Evolutionary conservation across 2,329 filamentous ascomycete genomes (phyloP), one percentile per base, ranked within the genome.

Genomic region (Fusarium cyanostomum): DNA sequence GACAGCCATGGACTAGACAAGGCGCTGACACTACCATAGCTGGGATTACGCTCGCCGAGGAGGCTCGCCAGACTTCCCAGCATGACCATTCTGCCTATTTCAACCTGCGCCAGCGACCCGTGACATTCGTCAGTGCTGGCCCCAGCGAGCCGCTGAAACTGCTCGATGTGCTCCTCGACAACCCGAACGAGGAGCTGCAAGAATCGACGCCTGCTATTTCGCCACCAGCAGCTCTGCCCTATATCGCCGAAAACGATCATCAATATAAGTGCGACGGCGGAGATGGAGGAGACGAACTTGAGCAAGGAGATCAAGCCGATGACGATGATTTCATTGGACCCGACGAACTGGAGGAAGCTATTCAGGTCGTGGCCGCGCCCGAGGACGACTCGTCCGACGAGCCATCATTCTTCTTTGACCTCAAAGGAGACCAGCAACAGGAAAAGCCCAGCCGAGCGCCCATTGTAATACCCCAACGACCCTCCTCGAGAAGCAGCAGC

Each of bases 61-160:
- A 84, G 69, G 83, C 82, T 55, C 76, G 79, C 50, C 79, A 83
- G 56, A 86, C 83, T 3, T 77, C 77, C 16, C 74, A 73, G 24
- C 80, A 81, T 49, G 80, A 81, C 45, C 75, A 77, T 30, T 77
- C 76, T 0, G 65, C 67, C n/a, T 79, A 69, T 28, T 78, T 77
- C 52, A 80, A 75, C 43, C 74, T 87, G 9, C 78, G 85, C 51
- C 73, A 77, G 38, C 78, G 77, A 37, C 84, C 85, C 2, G 78
- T 87, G 5, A 60, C 61, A 0, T 87, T 87, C 53, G 74, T 86
- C 42, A 86, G 83, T 58, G 80, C 80, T n/a, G 85, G 84, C 6
- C 68, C 78, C 37, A 80, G 80, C 43, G 78, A 86, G 38, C 84
- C 84, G 5, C 71, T 85, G 4, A 78, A 82, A 53, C 72, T 80